Evolutionary conservation across 2,329 filamentous ascomycete species (phyloP).

Genomic region (Penicillium decumbens): DNA sequence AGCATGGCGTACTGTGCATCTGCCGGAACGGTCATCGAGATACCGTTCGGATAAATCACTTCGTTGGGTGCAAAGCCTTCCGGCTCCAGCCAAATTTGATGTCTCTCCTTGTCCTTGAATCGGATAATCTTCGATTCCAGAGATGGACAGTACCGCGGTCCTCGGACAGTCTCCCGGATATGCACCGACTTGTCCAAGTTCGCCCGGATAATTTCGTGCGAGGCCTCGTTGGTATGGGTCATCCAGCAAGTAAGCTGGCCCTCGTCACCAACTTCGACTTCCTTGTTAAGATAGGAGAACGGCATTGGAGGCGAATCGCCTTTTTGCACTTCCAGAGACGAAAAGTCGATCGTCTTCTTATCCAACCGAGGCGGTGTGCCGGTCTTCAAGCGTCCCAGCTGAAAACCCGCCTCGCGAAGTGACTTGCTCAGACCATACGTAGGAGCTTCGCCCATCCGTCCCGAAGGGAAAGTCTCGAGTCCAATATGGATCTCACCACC

Average conservation of each 20-base stretch:
- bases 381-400: constrained; percentile 86
- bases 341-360: constrained; percentile 74
- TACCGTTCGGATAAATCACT: constrained; percentile 90
- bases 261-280: constrained; percentile 63
- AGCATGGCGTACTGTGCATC: constrained; percentile 81
- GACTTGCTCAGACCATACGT: constrained; percentile 92
- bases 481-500: constrained; percentile 97
- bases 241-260: constrained; percentile 81
- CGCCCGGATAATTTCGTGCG: constrained; percentile 76
- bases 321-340: constrained; percentile 63
- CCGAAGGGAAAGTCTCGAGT: constrained; percentile 75
- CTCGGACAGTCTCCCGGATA: constrained; percentile 90
- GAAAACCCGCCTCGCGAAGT: constrained; percentile 79
- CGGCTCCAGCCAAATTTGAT: constrained; percentile 95
- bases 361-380: constrained; percentile 88
- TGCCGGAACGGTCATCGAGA: constrained; percentile 92
- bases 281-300: constrained; percentile 83
- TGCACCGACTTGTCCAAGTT: constrained; percentile 97
- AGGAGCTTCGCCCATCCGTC: constrained; percentile 87
- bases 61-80: constrained; percentile 82
- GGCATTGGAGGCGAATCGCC: constrained; percentile 83
- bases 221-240: constrained; percentile 77
- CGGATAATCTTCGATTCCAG: constrained; percentile 90
- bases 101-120: constrained; percentile 72
- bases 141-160: constrained; percentile 91